These are phyloP conservation scores for Magnusiomyces suaveolens DNA, from an alignment of 1,139 yeast species.

Conservation along the genomic window DNA sequence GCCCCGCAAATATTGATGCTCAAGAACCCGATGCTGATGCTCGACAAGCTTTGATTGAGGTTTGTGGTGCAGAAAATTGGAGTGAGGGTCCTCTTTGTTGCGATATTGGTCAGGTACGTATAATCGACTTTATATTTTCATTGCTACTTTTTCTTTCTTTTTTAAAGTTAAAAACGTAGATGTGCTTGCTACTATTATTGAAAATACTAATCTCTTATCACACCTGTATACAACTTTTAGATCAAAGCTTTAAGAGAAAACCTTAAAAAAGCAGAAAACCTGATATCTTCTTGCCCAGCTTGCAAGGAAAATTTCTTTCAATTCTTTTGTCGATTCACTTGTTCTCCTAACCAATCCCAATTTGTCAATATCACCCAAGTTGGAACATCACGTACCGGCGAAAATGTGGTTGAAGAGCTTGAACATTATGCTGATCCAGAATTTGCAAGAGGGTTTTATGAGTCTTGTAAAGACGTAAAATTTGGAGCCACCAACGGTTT, in stretches of 20 bases:
- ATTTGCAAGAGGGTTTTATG: conserved; percentile 58
- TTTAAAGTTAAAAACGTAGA: background rate
- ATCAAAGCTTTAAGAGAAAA: conserved; percentile 39
- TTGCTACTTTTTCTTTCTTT: background rate
- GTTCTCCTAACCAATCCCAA: conserved; percentile 73
- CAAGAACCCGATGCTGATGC: conserved; percentile 40
- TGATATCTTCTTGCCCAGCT: conserved; percentile 91
- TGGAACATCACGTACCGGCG: conserved; percentile 45
- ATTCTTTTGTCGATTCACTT: conserved; percentile 80
- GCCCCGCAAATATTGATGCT: conserved; percentile 51
- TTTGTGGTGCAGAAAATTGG: conserved; percentile 66
- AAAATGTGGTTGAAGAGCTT: conserved; percentile 60
- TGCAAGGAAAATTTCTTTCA: conserved; percentile 78
- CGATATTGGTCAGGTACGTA: conserved; percentile 39
- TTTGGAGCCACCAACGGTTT: conserved; percentile 91
- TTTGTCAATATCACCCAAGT: conserved; percentile 61
- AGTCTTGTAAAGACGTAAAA: conserved; percentile 82
- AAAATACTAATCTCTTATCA: too few relatives aligned
- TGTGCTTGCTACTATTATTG: too few relatives aligned
- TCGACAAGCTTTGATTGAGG: conserved; percentile 39
- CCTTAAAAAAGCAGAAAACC: conserved; percentile 62
- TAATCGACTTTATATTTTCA: background rate
- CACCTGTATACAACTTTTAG: background rate
- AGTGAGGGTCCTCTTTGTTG: conserved; percentile 44
- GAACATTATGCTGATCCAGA: conserved; percentile 50